Evolutionary conservation across 169 alveolate genomes (phyloP), one percentile per base, ranked within the genome.

Genomic region (Eimeria falciformis): DNA sequence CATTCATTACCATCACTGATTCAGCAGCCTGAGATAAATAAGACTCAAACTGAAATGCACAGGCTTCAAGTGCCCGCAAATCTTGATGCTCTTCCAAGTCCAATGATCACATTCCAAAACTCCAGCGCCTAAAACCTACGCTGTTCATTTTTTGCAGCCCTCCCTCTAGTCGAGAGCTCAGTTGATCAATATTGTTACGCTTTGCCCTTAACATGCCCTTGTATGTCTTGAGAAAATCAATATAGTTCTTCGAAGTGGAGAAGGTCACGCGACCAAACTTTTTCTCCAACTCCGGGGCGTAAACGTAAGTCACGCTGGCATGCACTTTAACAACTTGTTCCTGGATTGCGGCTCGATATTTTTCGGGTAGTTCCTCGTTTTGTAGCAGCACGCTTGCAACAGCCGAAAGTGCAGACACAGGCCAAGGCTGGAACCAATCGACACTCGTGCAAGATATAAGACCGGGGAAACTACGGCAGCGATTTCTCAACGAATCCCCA

Each of bases 391-490:
- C 98, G 65, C 97, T 96, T 29, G 99, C 99, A 62, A 99, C 99
- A 78, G 98, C 98, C 92, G 95, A 94, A 79, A 98, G 95, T 1
- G 99, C 99, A 65, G 97, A 98, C 58, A 95, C 95, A 5, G 98
- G 96, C 99, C 99, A 98, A 88, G 98, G 98, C 50, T 98, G 98
- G 95, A 98, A 98, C 99, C 99, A 97, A 94, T 98, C 99, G 73
- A 99, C 98, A 62, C 98, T 98, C 82, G 99, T 98, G 94, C 99
- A 96, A 68, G 98, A 97, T 88, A 98, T 98, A 90, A 98, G 93
- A 21, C 99, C 99, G 12, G 99, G 99, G 29, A 99, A 98, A 95
- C 96, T 97, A 56, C 98, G 96, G 86, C 98, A 97, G 40, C 99
- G 92, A 37, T 95, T 93, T 75, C 98, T 94, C 53, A 97, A 95